Percentiles rank a stretch among this genome's conserved stretches.
Conservation (phyloP, 768 basidiomycete genomes). For the Tricholoma bakamatsutake region DNA sequence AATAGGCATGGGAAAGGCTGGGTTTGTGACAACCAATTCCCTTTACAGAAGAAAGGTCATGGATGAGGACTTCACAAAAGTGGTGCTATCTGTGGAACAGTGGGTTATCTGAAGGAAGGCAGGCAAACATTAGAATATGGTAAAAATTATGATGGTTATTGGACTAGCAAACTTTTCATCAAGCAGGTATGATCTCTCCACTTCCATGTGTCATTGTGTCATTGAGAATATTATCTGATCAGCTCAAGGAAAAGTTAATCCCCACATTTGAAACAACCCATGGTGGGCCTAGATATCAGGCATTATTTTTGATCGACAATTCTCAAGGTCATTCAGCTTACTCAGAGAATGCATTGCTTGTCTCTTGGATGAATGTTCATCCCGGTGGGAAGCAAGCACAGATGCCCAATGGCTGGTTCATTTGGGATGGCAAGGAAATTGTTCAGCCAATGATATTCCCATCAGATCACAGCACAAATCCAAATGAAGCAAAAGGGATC, state of each 20-base stretch:
- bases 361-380: slow-evolving; percentile 27
- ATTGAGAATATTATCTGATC: not conserved
- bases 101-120: not conserved
- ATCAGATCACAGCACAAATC: not conserved
- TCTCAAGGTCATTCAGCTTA: slow-evolving; percentile 18
- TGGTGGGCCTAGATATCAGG: slow-evolving; percentile 1
- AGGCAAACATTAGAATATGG: no score
- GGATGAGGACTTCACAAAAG: not conserved
- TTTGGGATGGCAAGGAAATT: not conserved
- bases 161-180: slow-evolving; percentile 25
- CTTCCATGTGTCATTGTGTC: not conserved
- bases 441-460: not conserved
- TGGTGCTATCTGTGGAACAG: slow-evolving; percentile 9
- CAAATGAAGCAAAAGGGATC: not conserved
- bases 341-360: slow-evolving; percentile 28
- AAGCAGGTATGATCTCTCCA: no score
- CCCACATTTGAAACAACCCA: not conserved
- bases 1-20: slow-evolving; percentile 23
- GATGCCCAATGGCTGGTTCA: not conserved
- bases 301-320: not conserved
- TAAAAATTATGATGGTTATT: slow-evolving; percentile 11
- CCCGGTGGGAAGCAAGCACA: slow-evolving; percentile 27
- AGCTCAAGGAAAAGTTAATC: slow-evolving; percentile 1
- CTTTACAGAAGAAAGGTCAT: not conserved
- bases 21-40: slow-evolving; percentile 10